Evolutionary conservation across 352 stramenopile genomes (phyloP), one percentile per base, ranked within the genome.

Genomic region (Phytophthora sansomeana): DNA sequence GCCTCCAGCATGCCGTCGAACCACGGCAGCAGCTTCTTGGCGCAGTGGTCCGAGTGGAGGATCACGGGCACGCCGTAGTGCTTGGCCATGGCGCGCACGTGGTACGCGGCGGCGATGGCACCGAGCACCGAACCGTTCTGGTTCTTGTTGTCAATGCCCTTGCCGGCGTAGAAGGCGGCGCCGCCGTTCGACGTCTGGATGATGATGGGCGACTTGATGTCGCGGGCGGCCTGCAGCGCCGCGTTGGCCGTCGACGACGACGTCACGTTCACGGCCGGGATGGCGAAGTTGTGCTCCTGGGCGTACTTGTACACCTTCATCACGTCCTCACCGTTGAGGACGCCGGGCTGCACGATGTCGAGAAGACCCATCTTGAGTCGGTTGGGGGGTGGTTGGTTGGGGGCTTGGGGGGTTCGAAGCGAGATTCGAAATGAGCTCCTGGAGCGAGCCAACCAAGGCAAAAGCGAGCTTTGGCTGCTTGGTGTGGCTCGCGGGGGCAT

Each of bases 31-130:
- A 99, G 88, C 71, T 98, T 98, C 91, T 99, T 99, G 77, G 97
- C 95, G 85, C 97, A 99, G 83, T 99, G 97, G 81, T 99, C 97
- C 64, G 97, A 99, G 95, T 99, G 97, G 52, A 99, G 85, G 58
- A 99, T 96, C 41, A 99, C 97, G 6, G 97, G 96, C 61, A 99
- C 89, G 57, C 92, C 92, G 86, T 99, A 99, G 75, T 97, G 84
- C 78, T 96, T 93, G 69, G 97, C 97, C 77, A 99, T 96, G 65
- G 96, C 85, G 73, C 96, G 96, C 48, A 99, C 94, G 85, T 99
- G 97, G 76, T 98, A 95, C 43, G 96, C 97, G 64, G 93, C 89
- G 26, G 95, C 94, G 55, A 99, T 87, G 44, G 83, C 75, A 63
- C 96, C 68, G 10, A 77, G 64, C 16, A 44, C 63, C 50, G 87